A percentile compares a stretch with the other conserved stretches of the same genome.
Conservation (phyloP, 768 basidiomycete genomes). For the Panaeolus cyanescens region DNA sequence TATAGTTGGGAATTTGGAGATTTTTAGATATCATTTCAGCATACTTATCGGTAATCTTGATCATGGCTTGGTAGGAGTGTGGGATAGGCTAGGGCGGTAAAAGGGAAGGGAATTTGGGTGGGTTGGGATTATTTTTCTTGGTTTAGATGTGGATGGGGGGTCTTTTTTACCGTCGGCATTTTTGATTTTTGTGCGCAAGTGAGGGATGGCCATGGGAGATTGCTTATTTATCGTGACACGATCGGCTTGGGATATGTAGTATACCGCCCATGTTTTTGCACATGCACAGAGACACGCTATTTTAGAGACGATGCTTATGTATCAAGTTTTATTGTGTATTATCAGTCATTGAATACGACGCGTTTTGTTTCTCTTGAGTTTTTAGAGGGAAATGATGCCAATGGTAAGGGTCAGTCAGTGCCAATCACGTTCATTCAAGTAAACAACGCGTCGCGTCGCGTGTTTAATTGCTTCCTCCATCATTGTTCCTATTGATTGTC, state of each 20-base stretch:
- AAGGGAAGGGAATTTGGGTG: background rate
- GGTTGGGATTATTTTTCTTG: background rate
- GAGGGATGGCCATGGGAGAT: background rate
- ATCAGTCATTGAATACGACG: background rate
- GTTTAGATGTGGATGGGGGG: background rate
- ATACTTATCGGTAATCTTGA: background rate
- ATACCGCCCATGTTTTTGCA: background rate
- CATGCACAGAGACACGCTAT: background rate
- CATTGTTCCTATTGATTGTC: background rate
- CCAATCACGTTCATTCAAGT: background rate
- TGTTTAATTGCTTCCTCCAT: background rate
- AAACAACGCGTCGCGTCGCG: conserved; percentile 4
- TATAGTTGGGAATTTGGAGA: conserved; percentile 73
- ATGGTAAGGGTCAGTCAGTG: background rate
- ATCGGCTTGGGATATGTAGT: background rate
- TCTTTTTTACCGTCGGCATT: background rate
- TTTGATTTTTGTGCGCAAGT: background rate
- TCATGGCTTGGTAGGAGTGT: background rate
- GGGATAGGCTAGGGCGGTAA: background rate
- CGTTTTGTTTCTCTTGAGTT: no score
- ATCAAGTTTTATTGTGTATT: background rate
- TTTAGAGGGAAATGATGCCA: no score
- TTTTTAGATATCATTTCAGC: conserved; percentile 9
- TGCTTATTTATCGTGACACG: background rate
- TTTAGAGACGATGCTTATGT: background rate